These are phyloP conservation scores for Stramenopiles sp. DNA, from an alignment of 352 stramenopile genomes.

Conservation along the genomic window DNA sequence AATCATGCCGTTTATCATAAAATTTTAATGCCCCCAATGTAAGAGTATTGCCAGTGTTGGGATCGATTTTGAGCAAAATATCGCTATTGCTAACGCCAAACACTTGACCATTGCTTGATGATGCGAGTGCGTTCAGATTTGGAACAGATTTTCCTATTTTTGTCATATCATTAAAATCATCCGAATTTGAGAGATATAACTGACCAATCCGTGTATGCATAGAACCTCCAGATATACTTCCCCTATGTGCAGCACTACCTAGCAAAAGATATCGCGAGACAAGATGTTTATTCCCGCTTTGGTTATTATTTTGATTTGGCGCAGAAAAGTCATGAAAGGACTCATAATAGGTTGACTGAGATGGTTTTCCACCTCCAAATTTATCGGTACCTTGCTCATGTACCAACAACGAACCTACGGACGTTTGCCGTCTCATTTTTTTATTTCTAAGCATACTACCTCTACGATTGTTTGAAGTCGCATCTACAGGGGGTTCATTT, in stretches of 20 bases:
- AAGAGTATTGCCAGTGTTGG: neutral
- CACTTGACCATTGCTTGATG: neutral
- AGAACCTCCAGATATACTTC: neutral
- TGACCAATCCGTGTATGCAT: neutral
- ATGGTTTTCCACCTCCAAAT: neutral
- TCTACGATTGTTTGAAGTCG: neutral
- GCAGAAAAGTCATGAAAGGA: constrained; percentile 3
- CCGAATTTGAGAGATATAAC: neutral
- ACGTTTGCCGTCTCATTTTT: neutral
- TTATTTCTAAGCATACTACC: neutral
- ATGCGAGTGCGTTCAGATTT: neutral
- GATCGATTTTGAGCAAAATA: neutral
- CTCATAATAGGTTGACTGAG: neutral
- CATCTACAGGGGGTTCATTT: no score
- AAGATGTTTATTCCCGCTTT: neutral
- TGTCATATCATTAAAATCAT: neutral
- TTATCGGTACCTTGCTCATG: neutral
- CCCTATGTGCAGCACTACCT: neutral
- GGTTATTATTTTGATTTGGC: neutral
- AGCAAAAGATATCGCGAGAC: neutral
- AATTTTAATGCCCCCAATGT: neutral
- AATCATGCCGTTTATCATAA: neutral
- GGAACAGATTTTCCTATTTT: neutral
- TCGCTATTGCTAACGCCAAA: neutral
- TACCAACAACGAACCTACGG: neutral